Percentiles rank a stretch among this genome's conserved stretches.
phyloP scores from a whole-genome alignment of 1,284 basidiomycete genomes.

The Sparassis latifolia region DNA sequence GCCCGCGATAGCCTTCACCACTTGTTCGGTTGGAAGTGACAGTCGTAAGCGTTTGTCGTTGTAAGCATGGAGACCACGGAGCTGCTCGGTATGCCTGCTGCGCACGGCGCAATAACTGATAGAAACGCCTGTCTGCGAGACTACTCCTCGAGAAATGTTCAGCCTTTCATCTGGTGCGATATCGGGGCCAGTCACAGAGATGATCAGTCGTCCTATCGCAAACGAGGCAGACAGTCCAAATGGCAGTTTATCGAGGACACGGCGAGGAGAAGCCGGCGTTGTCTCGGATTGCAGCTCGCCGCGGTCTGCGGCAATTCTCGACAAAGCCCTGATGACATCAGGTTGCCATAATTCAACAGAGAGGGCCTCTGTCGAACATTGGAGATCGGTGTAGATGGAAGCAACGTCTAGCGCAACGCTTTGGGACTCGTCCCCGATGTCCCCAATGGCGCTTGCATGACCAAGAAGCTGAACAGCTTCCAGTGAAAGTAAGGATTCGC shows the following conservation, averaged over 20 bases:
- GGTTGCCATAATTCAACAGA: constrained; percentile 72
- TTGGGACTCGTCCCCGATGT: constrained; percentile 38
- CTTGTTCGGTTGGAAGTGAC: constrained; percentile 55
- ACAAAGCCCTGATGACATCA: constrained; percentile 50
- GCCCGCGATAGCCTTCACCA: constrained; percentile 42
- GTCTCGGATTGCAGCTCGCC: constrained; percentile 7
- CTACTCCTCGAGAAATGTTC: constrained; percentile 68
- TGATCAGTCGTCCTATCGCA: constrained; percentile 55
- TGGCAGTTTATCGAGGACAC: constrained; percentile 38
- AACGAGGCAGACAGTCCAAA: constrained; percentile 52
- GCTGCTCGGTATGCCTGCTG: constrained; percentile 37
- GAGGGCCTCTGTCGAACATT: constrained; percentile 53
- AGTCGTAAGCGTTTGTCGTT: constrained; percentile 43
- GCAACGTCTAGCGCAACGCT: constrained; percentile 42
- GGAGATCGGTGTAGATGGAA: constrained; percentile 46
- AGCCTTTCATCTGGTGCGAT: constrained; percentile 65
- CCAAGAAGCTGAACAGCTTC: constrained; percentile 47
- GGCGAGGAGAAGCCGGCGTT: constrained; percentile 17
- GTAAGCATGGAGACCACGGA: constrained; percentile 33
- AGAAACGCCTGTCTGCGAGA: constrained; percentile 51
- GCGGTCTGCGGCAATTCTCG: constrained; percentile 33
- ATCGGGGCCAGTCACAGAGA: constrained; percentile 72
- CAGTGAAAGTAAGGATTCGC: constrained; percentile 43
- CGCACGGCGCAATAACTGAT: constrained; percentile 58
- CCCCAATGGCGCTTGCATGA: constrained; percentile 38